Conservation (phyloP, 495 filamentous ascomycete genomes). For the Haplographium delicatum region DNA sequence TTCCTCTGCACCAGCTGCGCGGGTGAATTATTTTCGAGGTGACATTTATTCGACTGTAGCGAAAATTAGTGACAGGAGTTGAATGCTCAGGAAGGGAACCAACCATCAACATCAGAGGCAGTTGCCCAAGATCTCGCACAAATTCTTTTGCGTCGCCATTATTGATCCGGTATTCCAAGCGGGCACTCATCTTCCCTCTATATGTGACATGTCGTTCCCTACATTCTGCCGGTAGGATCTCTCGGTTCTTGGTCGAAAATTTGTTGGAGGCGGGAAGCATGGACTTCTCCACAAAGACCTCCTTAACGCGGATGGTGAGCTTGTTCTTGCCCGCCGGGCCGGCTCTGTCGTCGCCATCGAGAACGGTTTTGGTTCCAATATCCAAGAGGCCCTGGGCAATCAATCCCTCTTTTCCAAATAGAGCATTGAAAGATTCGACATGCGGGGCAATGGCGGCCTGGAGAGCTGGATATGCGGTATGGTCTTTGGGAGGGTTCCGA, state of each 20-base stretch:
- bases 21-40: conserved; percentile 79
- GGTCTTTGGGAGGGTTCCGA: conserved; percentile 77
- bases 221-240: conserved; percentile 89
- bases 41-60: conserved; percentile 74
- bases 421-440: conserved; percentile 92
- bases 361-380: conserved; percentile 81
- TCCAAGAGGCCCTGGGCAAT: conserved; percentile 75
- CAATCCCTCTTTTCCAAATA: conserved; percentile 68
- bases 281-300: conserved; percentile 73
- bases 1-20: conserved; percentile 75
- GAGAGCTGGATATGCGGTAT: conserved; percentile 81
- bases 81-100: conserved; percentile 6
- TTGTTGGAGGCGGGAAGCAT: conserved; percentile 74
- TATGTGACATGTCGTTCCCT: conserved; percentile 92
- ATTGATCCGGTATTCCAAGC: conserved; percentile 79
- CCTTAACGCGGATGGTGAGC: conserved; percentile 65
- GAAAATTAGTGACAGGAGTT: conserved; percentile 18
- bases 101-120: conserved; percentile 91
- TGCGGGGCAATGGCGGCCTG: conserved; percentile 81
- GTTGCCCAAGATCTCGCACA: conserved; percentile 75
- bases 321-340: conserved; percentile 58
- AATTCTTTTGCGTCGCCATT: conserved; percentile 75
- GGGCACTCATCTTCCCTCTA: conserved; percentile 74
- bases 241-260: conserved; percentile 64
- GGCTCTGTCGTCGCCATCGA: conserved; percentile 65